phyloP scores from a whole-genome alignment of 2,329 filamentous ascomycete genomes.

The Cordyceps militaris region DNA sequence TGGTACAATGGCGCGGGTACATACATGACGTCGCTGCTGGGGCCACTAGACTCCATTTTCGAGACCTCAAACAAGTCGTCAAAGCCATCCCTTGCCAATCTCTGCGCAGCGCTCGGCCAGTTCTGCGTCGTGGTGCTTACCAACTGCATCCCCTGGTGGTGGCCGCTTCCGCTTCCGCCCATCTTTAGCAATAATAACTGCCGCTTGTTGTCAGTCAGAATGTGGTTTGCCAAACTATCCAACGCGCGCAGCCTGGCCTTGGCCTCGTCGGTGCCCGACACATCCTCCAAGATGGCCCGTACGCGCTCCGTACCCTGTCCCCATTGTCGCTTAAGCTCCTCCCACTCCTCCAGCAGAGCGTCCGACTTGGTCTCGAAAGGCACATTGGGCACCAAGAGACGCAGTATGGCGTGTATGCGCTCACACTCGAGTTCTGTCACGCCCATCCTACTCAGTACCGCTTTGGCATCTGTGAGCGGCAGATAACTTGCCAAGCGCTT shows the following conservation, averaged over 20 bases:
- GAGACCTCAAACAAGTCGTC: slow-evolving; percentile 21
- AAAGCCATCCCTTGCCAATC: slow-evolving; percentile 18
- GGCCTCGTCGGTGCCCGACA: slow-evolving; percentile 45
- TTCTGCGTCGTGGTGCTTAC: slow-evolving; percentile 6
- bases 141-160: background rate
- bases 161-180: background rate
- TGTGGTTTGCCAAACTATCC: slow-evolving; percentile 66
- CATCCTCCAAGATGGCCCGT: slow-evolving; percentile 44
- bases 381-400: slow-evolving; percentile 56
- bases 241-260: slow-evolving; percentile 55
- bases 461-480: slow-evolving; percentile 69
- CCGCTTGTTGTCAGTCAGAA: slow-evolving; percentile 25
- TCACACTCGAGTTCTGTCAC: slow-evolving; percentile 43
- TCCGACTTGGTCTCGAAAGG: slow-evolving; percentile 69
- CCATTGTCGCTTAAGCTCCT: slow-evolving; percentile 62
- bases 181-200: background rate
- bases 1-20: slow-evolving; percentile 19
- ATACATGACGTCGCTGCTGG: slow-evolving; percentile 18
- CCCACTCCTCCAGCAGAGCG: slow-evolving; percentile 64
- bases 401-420: slow-evolving; percentile 58
- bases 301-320: slow-evolving; percentile 50
- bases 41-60: slow-evolving; percentile 20
- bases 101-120: slow-evolving; percentile 13
- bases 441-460: slow-evolving; percentile 40
- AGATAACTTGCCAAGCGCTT: slow-evolving; percentile 79